Conservation (phyloP, 768 basidiomycete species). For the Boletellus sp. region DNA sequence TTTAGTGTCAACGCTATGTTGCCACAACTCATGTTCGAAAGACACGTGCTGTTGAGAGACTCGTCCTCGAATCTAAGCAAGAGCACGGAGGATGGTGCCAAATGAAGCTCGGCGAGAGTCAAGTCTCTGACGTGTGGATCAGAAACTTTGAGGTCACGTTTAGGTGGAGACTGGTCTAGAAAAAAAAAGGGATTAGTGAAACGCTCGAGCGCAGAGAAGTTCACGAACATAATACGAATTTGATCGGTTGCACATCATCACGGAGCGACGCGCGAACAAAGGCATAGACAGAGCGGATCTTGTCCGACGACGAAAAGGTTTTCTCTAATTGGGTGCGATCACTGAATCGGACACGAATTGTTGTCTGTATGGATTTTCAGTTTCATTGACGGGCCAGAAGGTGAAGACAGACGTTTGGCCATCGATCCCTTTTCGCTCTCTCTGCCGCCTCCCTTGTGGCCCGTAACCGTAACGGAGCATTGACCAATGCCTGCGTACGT, state of each 20-base stretch:
- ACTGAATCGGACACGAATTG: conserved; percentile 75
- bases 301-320: conserved; percentile 70
- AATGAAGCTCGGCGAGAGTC: conserved; percentile 61
- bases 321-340: conserved; percentile 82
- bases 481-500: conserved; percentile 55
- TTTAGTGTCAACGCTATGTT: background rate
- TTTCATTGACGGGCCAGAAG: background rate
- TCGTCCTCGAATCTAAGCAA: conserved; percentile 74
- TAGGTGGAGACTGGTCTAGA: conserved; percentile 77
- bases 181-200: background rate
- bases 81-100: conserved; percentile 79
- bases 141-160: conserved; percentile 77
- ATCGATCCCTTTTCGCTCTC: conserved; percentile 58
- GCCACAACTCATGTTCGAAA: background rate
- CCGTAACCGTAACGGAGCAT: conserved; percentile 70
- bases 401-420: conserved; percentile 56
- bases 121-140: conserved; percentile 70
- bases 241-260: conserved; percentile 73
- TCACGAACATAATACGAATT: conserved; percentile 78
- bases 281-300: conserved; percentile 79
- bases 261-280: conserved; percentile 71
- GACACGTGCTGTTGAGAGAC: conserved; percentile 54
- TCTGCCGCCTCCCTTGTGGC: conserved; percentile 59
- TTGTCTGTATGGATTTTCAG: conserved; percentile 52
- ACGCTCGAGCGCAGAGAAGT: background rate